Evolutionary conservation across 1,284 basidiomycete genomes (phyloP).

Genomic region (Naganishia sp.): DNA sequence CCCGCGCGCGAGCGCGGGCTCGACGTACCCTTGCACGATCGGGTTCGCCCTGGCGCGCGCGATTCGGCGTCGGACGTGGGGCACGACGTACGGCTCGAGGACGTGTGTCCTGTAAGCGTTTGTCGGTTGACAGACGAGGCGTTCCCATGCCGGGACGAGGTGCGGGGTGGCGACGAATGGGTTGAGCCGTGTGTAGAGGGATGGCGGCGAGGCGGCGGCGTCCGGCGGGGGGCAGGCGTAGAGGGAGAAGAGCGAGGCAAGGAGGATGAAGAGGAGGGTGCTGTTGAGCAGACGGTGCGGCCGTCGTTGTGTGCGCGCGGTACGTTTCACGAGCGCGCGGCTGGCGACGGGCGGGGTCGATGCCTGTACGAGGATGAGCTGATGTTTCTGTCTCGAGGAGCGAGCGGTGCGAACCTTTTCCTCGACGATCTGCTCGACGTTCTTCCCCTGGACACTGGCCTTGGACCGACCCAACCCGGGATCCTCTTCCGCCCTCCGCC

Average conservation of each 20-base stretch:
- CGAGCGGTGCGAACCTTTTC: not conserved
- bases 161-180: constrained; percentile 26
- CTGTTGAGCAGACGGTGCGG: constrained; percentile 27
- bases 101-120: constrained; percentile 30
- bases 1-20: constrained; percentile 1
- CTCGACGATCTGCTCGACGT: constrained; percentile 20
- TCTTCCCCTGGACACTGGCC: constrained; percentile 7
- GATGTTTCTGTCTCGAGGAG: not conserved
- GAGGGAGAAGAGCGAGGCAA: constrained; percentile 33
- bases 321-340: not conserved
- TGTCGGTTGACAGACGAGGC: constrained; percentile 31
- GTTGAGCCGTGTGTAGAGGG: constrained; percentile 29
- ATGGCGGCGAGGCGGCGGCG: constrained; percentile 5
- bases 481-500: not conserved
- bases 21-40: constrained; percentile 25
- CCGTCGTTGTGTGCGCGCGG: not conserved
- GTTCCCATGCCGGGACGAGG: constrained; percentile 32
- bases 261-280: constrained; percentile 29
- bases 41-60: constrained; percentile 20
- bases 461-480: not conserved
- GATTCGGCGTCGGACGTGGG: constrained; percentile 27
- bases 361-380: not conserved
- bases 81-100: constrained; percentile 34
- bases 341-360: not conserved
- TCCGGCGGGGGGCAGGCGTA: constrained; percentile 33